Evolutionary conservation across 805 yeast genomes (phyloP).

Genomic region (Candida golubevii): DNA sequence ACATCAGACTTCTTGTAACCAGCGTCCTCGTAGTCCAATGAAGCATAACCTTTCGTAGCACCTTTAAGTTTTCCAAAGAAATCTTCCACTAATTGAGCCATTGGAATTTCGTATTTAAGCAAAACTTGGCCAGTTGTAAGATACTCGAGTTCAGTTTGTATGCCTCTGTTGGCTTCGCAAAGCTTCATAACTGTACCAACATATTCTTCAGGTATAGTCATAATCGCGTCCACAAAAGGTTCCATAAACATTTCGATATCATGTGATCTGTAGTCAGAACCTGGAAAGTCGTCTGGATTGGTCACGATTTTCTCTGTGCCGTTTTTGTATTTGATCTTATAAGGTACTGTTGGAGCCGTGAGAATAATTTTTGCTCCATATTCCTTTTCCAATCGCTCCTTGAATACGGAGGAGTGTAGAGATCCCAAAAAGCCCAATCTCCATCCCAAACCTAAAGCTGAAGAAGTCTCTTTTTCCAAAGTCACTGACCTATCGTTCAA

Average conservation of each 20-base stretch:
- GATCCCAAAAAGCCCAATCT: constrained; percentile 93
- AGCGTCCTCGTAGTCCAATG: constrained; percentile 89
- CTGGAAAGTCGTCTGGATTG: constrained; percentile 93
- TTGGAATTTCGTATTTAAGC: constrained; percentile 74
- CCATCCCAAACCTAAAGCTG: constrained; percentile 97
- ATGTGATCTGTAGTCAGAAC: constrained; percentile 40
- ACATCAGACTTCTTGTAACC: constrained; percentile 80
- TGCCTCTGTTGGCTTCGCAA: constrained; percentile 81
- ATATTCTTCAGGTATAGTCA: constrained; percentile 88
- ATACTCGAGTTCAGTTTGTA: constrained; percentile 74
- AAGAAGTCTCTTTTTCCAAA: constrained; percentile 83
- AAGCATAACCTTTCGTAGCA: constrained; percentile 86
- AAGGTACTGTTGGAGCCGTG: constrained; percentile 96
- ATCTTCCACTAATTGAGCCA: constrained; percentile 89
- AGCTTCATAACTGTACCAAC: constrained; percentile 81
- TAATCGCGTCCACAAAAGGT: constrained; percentile 85
- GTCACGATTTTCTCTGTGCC: constrained; percentile 65
- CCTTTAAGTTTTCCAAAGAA: constrained; percentile 93
- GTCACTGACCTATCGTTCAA: constrained; percentile 90
- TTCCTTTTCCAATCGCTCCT: constrained; percentile 86
- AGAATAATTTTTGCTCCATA: constrained; percentile 89
- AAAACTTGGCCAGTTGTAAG: constrained; percentile 77
- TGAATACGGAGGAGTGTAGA: constrained; percentile 90
- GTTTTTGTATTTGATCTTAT: constrained; percentile 63
- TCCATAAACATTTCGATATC: constrained; percentile 58